Base-by-base conservation (phyloP, 805 yeast genomes). In the Kluyveromyces dobzhanskii region DNA sequence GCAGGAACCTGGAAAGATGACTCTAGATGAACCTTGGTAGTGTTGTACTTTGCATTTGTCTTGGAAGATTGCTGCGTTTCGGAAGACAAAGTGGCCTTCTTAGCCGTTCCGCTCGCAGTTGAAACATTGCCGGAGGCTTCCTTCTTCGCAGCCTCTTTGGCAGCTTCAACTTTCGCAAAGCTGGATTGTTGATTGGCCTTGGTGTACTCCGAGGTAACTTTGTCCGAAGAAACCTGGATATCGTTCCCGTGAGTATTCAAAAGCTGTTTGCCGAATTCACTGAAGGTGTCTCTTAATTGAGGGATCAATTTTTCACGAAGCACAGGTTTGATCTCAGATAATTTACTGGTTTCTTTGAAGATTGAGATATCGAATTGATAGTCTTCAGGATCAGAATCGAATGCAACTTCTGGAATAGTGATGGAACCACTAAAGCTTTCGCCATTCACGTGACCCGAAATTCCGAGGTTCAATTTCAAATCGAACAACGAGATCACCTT, bases 401-500 rank as follows among this genome's bases (percentile, higher is more conserved):
- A 92, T 5, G 97, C 90, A 43, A 92, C 72, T 60, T 92, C 98
- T 4, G 98, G 99, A 37, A 92, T 65, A 6, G 78, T 73, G 40
- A 92, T 79, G 14, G 81, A 69, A 21, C 98, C 99, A 33, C 67
- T 64, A 36, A 76, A 77, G 5, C 58, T 62, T 3, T 62, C 65
- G 9, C 56, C 66, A 14, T 7, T n/a, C 21, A 60, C 62, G 9
- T 52, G 49, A 4, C 88, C 86, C 6, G 55, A 59, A 50, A 78
- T 75, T n/a, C 67, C 68, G 42, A 88, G 57, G 2, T 73, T 77
- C 35, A 88, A 44, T 44, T 78, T 73, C 56, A 92, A 66, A 53
- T 92, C 98, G 61, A 86, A 92, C 43, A 92, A 64, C 4, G 94
- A 83, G 51, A 92, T 88, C 18, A 90, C 94, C 61, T 90, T 88